Conservation (phyloP, 352 stramenopile genomes). For the Blastocystis sp. region DNA sequence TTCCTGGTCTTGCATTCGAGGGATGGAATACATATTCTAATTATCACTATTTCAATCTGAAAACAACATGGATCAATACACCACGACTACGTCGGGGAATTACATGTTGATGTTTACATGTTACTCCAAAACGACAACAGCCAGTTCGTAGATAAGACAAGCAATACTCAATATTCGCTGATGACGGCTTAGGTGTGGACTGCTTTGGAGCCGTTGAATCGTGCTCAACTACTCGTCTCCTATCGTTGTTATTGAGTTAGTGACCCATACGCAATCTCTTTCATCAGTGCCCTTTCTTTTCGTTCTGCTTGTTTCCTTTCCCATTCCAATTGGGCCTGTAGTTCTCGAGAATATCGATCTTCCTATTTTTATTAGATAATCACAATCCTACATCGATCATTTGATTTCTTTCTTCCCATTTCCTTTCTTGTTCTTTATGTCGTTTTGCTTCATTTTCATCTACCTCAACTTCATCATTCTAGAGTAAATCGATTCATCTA, state of each 20-base stretch:
- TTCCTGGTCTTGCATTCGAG: neutral
- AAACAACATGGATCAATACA: slow-evolving; percentile 36
- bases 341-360: slow-evolving; percentile 25
- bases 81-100: slow-evolving; percentile 14
- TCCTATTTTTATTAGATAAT: slow-evolving; percentile 6
- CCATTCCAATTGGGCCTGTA: slow-evolving; percentile 1
- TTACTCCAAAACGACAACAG: slow-evolving; percentile 48
- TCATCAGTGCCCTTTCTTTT: slow-evolving; percentile 15
- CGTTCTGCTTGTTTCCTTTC: neutral
- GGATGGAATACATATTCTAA: slow-evolving; percentile 44
- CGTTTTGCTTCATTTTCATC: neutral
- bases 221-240: neutral
- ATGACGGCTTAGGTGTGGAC: neutral
- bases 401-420: slow-evolving; percentile 47
- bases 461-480: neutral
- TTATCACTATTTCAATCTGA: neutral
- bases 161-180: slow-evolving; percentile 16
- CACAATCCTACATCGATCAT: slow-evolving; percentile 34
- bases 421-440: slow-evolving; percentile 15
- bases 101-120: slow-evolving; percentile 16
- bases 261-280: slow-evolving; percentile 19
- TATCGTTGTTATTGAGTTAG: neutral
- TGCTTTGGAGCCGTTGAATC: neutral
- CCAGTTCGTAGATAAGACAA: slow-evolving; percentile 57
- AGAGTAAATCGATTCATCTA: neutral